phyloP scores from a whole-genome alignment of 140 eudicot species.

The Cichorium intybus region DNA sequence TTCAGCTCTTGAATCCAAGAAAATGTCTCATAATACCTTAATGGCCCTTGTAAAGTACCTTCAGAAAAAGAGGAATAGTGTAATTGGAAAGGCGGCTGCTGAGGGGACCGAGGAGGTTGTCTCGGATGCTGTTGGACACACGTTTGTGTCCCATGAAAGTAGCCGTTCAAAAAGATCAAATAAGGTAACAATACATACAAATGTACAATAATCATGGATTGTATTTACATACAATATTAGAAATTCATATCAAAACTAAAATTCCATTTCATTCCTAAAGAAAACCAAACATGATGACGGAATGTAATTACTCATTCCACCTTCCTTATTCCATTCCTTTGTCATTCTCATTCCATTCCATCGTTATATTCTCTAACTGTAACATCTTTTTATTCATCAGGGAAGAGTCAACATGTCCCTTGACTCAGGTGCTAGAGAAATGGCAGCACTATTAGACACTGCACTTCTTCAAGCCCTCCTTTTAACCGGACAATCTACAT shows the following conservation, averaged over 20 bases:
- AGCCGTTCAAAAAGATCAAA: conserved; percentile 56
- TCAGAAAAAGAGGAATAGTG: conserved; percentile 72
- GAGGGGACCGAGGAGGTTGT: conserved; percentile 96
- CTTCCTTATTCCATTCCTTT: too few species aligned
- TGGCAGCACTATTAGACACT: conserved; percentile 90
- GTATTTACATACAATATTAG: too few species aligned
- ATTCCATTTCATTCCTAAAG: too few species aligned
- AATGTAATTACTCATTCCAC: too few species aligned
- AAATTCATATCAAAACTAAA: too few species aligned
- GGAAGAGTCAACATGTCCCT: conserved; percentile 61
- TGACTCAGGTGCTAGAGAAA: conserved; percentile 89
- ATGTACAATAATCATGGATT: too few species aligned
- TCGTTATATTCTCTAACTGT: too few species aligned
- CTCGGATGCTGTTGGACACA: conserved; percentile 84
- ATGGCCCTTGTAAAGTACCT: conserved; percentile 93
- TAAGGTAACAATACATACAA: conserved; percentile 57
- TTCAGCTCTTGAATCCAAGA: conserved; percentile 80
- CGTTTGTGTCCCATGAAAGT: conserved; percentile 53
- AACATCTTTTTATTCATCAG: conserved; percentile 42
- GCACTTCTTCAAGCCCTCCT: conserved; percentile 88
- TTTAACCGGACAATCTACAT: conserved; percentile 75
- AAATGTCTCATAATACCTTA: conserved; percentile 87
- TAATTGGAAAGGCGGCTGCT: conserved; percentile 90
- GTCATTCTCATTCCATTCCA: too few species aligned
- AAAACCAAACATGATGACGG: too few species aligned